Evolutionary conservation across 169 alveolate genomes (phyloP), one percentile per base, ranked within the genome.

Genomic region (Hammondia hammondi): DNA sequence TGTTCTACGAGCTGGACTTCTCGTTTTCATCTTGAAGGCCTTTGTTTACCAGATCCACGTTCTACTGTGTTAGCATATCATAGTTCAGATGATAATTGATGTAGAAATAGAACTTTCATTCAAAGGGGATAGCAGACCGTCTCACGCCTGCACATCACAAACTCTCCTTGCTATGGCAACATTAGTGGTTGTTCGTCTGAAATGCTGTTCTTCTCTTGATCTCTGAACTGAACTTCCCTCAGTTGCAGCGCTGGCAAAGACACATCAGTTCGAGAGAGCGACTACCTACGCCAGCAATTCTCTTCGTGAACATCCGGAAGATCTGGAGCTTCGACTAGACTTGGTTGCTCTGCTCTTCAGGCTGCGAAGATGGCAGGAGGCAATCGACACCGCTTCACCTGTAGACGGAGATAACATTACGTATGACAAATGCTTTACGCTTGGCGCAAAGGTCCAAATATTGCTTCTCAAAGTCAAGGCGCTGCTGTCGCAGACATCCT

Each of bases 181-280:
- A 67, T 67, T 17, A 0, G 35, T 17, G 0, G 21, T 67, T 67
- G 35, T 27, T 17, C 6, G 77, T 67, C 32, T 27, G 32, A 17
- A 67, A 67, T 21, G 12, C 3, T 67, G 9, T 67, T 7, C 77
- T 27, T 67, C 77, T 17, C 35, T 67, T 14, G 32, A 67, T 17
- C 35, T 27, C 32, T 27, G 32, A 67, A 17, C 35, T 27, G 10
- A 67, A 67, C 6, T 27, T 17, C 77, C 10, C 77, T 67, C 87
- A 77, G 87, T 77, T 29, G 56, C 24, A 6, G 87, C 87, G 27
- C 87, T 77, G 0, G 48, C 32, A 29, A 77, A 39, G 48, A 77
- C 87, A 14, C 87, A 77, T n/a, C 87, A 77, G 87, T 77, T 29
- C 87, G 87, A 77, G 48, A 19, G 87, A 77, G 87, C 87, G 29